A percentile compares a stretch with the other conserved stretches of the same genome.
Evolutionary conservation across 805 yeast species (phyloP).

Genomic region (Spathaspora passalidarum): DNA sequence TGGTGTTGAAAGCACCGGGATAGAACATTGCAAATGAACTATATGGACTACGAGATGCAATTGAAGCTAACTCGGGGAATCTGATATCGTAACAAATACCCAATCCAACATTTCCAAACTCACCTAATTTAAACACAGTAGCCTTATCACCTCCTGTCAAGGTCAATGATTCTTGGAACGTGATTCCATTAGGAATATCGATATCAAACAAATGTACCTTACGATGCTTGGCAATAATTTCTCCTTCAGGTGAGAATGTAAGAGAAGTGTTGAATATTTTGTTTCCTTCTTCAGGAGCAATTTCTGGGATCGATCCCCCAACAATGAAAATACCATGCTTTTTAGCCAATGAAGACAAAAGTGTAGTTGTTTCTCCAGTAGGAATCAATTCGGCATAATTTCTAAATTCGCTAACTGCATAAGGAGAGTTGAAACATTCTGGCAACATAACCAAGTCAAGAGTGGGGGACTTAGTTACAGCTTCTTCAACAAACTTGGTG

Average conservation of each 20-base stretch:
- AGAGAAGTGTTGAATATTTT: conserved; percentile 70
- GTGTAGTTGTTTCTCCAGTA: conserved; percentile 60
- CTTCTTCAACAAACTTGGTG: conserved; percentile 58
- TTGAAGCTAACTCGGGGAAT: conserved; percentile 73
- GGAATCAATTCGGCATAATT: conserved; percentile 89
- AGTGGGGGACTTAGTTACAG: conserved; percentile 38
- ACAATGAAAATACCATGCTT: conserved; percentile 60
- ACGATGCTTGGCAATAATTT: conserved; percentile 78
- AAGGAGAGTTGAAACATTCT: conserved; percentile 96
- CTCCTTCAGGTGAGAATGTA: conserved; percentile 70
- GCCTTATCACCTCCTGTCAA: conserved; percentile 79
- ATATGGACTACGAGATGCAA: conserved; percentile 57
- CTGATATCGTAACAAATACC: conserved; percentile 85
- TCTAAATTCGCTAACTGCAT: conserved; percentile 80
- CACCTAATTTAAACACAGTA: conserved; percentile 68
- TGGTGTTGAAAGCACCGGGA: conserved; percentile 83
- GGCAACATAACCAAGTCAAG: conserved; percentile 81
- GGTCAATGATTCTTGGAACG: conserved; percentile 77
- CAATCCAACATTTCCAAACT: conserved; percentile 69
- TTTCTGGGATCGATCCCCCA: conserved; percentile 94
- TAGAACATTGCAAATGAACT: conserved; percentile 74
- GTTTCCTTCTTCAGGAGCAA: conserved; percentile 47
- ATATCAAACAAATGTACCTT: conserved; percentile 91
- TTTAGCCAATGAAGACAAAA: conserved; percentile 66
- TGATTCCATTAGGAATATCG: conserved; percentile 86